Evolutionary conservation across 441 rosid species (phyloP), one percentile per base, ranked within the genome.

Genomic region (Adansonia grandidieri): DNA sequence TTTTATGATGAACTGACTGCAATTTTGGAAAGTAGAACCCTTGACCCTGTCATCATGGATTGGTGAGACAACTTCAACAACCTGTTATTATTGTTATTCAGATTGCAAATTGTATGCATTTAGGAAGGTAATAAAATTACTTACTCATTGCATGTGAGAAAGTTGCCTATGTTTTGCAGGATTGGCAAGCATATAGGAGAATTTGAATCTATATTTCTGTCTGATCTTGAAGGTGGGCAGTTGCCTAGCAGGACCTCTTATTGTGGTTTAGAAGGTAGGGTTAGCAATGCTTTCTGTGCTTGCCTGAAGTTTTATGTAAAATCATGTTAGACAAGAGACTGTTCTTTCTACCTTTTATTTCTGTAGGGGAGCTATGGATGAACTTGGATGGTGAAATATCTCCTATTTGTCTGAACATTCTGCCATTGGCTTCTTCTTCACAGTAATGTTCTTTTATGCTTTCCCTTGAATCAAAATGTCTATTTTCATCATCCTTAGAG

Each of bases 311-410:
- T 77, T 32, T 75, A 51, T 63, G 32, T 15, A 42, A 76, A 64
- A 15, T 53, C 22, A 64, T 57, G 65, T 78, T 51, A 67, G 42
- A 60, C 45, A 51, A 53, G 69, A 53, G 47, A 73, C 8, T 83
- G 60, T n/a, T 74, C 47, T 81, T 79, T 85, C n/a, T 48, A 64
- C 77, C 78, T 56, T 73, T 65, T 60, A 54, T 78, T 84, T 32
- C 42, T 88, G 56, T 78, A 94, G 98, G 98, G 53, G 93, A 94
- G 82, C 88, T 92, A 19, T 94, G 97, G 97, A 92, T 94, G 96
- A 94, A 94, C 83, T 87, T 92, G 85, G 98, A 94, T 78, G 98
- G 98, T 72, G 87, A 84, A 80, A 88, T 90, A 81, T 93, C 98
- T 83, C 97, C 97, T 62, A 84, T 94, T 83, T 94, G 95, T 83